These are phyloP conservation scores for Graphilbum sp. DNA, from an alignment of 2,329 filamentous ascomycete genomes.

Conservation along the genomic window DNA sequence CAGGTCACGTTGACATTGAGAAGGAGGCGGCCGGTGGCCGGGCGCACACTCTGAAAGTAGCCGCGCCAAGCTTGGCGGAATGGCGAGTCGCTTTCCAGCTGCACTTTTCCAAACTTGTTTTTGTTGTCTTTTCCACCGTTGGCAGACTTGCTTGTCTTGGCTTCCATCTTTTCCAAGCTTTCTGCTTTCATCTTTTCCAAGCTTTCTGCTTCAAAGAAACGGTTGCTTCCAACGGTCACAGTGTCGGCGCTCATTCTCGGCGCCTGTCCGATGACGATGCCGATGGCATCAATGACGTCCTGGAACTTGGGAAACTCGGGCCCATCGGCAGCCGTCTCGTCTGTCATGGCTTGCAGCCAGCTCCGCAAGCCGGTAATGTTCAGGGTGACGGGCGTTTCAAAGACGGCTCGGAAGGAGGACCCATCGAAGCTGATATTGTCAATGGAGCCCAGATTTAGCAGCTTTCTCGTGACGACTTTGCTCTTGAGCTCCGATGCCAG, in stretches of 20 bases:
- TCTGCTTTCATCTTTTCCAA: no score
- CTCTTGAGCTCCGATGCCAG: conserved; percentile 9
- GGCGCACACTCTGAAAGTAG: conserved; percentile 37
- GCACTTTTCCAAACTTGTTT: no score
- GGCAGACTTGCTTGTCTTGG: no score
- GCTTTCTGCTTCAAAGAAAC: no score
- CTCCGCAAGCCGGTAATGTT: conserved; percentile 23
- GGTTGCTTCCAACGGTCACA: conserved; percentile 26
- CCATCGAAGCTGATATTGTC: conserved; percentile 6
- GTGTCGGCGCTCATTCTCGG: conserved; percentile 20
- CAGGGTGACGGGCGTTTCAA: conserved; percentile 23
- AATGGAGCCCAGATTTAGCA: conserved; percentile 1
- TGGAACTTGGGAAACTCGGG: conserved; percentile 30
- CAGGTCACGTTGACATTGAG: conserved; percentile 40
- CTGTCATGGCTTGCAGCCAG: conserved; percentile 27
- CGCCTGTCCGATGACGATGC: conserved; percentile 30
- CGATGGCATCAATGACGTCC: conserved; percentile 32
- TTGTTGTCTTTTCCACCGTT: no score
- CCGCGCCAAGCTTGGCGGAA: conserved; percentile 25
- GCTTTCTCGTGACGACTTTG: conserved; percentile 6
- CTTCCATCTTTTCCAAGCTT: no score
- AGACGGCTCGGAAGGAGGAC: conserved; percentile 17
- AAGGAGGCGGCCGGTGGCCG: conserved; percentile 35
- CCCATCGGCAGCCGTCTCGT: conserved; percentile 17
- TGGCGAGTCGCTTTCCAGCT: no score